Base-by-base conservation (phyloP, 208 protist species). In the Acanthamoeba healyi region DNA sequence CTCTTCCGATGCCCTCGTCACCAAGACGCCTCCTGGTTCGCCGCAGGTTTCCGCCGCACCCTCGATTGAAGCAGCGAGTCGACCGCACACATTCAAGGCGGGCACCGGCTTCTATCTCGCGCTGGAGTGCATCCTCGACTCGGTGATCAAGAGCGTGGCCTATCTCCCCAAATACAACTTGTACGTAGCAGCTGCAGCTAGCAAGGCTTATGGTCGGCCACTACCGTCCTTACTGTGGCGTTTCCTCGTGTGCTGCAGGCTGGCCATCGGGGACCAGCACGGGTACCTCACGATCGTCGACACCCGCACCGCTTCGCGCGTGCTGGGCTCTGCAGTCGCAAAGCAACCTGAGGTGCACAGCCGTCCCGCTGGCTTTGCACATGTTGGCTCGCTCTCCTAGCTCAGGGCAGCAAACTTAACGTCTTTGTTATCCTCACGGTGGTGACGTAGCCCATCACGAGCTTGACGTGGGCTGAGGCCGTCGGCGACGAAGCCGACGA, bases 181-280 rank as follows among this genome's bases (percentile, higher is more conserved):
- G 70, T 79, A 79, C 24, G 70, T 46, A 6, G 9, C 61, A 29
- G 7, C 61, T 70, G 14, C n/a, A 7, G 29, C 61, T 36, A 7
- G 29, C 61, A 24, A n/a, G n/a, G n/a, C n/a, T n/a, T n/a, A n/a
- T n/a, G n/a, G n/a, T n/a, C n/a, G n/a, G n/a, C n/a, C n/a, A n/a
- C n/a, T n/a, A n/a, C n/a, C n/a, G n/a, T n/a, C n/a, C n/a, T n/a
- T n/a, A n/a, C n/a, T n/a, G n/a, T n/a, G n/a, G n/a, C n/a, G n/a
- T n/a, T n/a, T n/a, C n/a, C n/a, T n/a, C n/a, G n/a, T n/a, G n/a
- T n/a, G n/a, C n/a, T n/a, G 15, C 58, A 79, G 70, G 70, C 32
- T 79, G 36, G 70, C 70, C 70, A 79, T 79, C 26, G 70, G 70
- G 29, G 70, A 79, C 24, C 70, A 79, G 36, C 38, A 79, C 32